Conservation (phyloP, 2,329 filamentous ascomycete species). For the Ophiostoma sp. region DNA sequence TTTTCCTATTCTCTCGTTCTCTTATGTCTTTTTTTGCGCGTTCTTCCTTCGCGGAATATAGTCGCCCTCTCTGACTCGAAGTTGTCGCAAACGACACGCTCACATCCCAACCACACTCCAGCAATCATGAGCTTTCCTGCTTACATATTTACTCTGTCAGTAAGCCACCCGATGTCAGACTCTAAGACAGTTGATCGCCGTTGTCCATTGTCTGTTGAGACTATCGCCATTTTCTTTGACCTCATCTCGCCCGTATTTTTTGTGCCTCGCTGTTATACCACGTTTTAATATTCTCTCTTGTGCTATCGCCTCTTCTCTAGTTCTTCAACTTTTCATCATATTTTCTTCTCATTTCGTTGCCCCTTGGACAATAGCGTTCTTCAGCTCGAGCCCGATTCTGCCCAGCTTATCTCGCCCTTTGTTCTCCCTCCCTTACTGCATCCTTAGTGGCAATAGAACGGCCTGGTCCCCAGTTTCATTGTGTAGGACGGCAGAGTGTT, state of each 20-base stretch:
- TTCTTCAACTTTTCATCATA: background rate
- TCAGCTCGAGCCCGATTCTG: background rate
- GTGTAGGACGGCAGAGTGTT: background rate
- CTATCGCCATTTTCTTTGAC: background rate
- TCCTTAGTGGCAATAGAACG: background rate
- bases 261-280: background rate
- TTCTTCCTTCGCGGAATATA: no score
- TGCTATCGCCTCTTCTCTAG: background rate
- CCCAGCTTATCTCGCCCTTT: background rate
- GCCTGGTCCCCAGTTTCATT: background rate
- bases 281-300: background rate
- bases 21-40: no score
- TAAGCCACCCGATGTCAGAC: background rate
- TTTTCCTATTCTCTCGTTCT: no score
- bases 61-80: no score
- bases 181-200: constrained; percentile 2
- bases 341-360: background rate
- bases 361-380: background rate
- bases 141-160: background rate
- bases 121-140: background rate
- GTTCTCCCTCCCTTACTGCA: background rate
- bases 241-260: background rate
- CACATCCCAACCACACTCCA: no score
- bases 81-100: no score
- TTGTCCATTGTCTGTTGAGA: background rate